phyloP scores from a whole-genome alignment of 2,329 filamentous ascomycete species.

The Diaporthe vexans region DNA sequence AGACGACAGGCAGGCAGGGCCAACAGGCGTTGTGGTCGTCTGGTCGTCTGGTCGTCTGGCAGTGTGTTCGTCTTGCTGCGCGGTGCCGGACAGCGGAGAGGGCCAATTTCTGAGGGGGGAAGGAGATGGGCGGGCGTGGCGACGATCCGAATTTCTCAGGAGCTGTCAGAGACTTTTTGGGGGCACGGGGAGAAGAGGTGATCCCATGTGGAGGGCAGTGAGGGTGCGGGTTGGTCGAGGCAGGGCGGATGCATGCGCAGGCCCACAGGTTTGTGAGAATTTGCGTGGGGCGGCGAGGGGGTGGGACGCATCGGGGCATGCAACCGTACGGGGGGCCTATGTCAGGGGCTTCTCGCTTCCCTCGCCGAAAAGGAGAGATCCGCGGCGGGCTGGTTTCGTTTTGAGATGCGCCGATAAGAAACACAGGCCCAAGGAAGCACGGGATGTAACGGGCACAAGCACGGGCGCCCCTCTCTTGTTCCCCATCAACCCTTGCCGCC shows the following conservation, averaged over 20 bases:
- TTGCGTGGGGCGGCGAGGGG: constrained; percentile 22
- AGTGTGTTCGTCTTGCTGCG: constrained; percentile 13
- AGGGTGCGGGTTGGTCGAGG: constrained; percentile 17
- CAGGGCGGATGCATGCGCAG: not conserved
- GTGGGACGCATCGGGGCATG: constrained; percentile 27
- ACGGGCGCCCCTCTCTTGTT: constrained; percentile 9
- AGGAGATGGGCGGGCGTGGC: constrained; percentile 29
- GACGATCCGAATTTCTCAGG: constrained; percentile 41
- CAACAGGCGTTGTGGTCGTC: not conserved
- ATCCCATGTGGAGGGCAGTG: constrained; percentile 12
- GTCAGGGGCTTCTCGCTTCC: constrained; percentile 28
- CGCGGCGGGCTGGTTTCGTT: constrained; percentile 19
- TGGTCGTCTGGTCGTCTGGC: too few relatives aligned
- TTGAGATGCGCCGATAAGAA: constrained; percentile 32
- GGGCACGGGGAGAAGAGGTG: constrained; percentile 13
- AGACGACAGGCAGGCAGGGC: constrained; percentile 15
- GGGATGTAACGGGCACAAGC: constrained; percentile 6
- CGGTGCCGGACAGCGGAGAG: not conserved
- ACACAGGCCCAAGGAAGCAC: constrained; percentile 11
- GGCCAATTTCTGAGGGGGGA: constrained; percentile 17
- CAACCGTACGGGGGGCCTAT: constrained; percentile 29
- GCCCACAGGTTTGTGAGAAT: constrained; percentile 27
- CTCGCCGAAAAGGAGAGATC: constrained; percentile 31
- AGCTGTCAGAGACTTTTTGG: constrained; percentile 29
- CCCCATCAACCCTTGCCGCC: not conserved